Conservation (phyloP, 106 monocot genomes). For the Triglochin maritima region DNA sequence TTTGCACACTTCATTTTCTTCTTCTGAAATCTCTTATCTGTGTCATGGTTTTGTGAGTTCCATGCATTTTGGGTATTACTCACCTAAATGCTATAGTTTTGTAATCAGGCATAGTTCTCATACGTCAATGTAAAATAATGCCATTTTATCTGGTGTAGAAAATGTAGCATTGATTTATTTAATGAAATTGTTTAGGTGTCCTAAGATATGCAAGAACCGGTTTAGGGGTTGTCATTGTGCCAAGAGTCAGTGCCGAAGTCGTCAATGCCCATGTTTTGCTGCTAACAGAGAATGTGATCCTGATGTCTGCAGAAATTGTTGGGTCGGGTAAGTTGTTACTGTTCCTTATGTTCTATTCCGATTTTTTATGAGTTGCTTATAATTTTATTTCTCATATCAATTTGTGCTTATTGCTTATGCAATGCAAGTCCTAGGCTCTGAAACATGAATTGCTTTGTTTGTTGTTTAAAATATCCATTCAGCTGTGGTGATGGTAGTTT, state of each 20-base stretch:
- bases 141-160: too few relatives aligned
- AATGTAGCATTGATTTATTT: neutral
- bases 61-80: too few relatives aligned
- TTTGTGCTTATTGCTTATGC: neutral
- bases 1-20: too few relatives aligned
- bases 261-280: conserved; percentile 99
- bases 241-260: conserved; percentile 91
- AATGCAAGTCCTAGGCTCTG: neutral
- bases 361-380: neutral
- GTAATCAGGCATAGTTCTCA: too few relatives aligned
- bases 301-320: conserved; percentile 95
- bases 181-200: conserved; percentile 34
- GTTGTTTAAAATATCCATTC: neutral
- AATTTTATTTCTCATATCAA: neutral
- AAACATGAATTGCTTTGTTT: neutral
- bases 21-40: too few relatives aligned
- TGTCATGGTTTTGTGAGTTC: too few relatives aligned
- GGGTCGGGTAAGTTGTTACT: conserved; percentile 66
- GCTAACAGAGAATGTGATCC: conserved; percentile 98
- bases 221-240: conserved; percentile 99
- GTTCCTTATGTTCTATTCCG: neutral
- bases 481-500: conserved; percentile 96
- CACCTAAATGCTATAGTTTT: too few relatives aligned
- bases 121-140: too few relatives aligned
- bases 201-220: conserved; percentile 89